Evolutionary conservation across 306 rosid genomes (phyloP).

Genomic region (Vigna reflexopilosa): DNA sequence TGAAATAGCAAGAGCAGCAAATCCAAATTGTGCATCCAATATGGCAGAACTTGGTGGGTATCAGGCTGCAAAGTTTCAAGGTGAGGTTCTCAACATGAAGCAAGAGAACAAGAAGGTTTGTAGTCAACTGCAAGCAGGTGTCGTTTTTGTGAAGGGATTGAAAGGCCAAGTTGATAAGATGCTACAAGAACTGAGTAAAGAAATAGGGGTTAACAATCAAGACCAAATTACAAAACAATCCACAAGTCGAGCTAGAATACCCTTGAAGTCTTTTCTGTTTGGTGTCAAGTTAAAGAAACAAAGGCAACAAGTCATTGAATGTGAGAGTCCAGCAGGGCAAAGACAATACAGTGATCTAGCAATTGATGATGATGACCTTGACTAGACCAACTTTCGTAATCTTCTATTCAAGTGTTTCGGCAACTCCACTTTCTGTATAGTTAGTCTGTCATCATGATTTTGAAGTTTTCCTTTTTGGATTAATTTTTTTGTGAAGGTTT

Average conservation of each 20-base stretch:
- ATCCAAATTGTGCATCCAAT: constrained; percentile 39
- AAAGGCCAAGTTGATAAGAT: constrained; percentile 65
- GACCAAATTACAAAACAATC: constrained; percentile 46
- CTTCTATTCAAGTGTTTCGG: constrained; percentile 2
- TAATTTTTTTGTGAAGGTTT: neutral
- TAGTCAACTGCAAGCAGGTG: constrained; percentile 66
- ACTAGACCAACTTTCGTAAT: constrained; percentile 22
- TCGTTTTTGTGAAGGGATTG: constrained; percentile 60
- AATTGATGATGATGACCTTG: constrained; percentile 35
- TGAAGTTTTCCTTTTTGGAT: neutral
- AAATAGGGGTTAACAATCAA: constrained; percentile 52
- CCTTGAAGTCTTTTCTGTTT: constrained; percentile 83
- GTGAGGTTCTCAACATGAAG: constrained; percentile 87
- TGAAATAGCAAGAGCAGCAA: constrained; percentile 66
- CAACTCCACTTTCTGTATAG: constrained; percentile 5
- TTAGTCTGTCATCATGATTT: constrained; percentile 14
- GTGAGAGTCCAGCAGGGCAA: constrained; percentile 61
- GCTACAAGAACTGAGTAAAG: constrained; percentile 58
- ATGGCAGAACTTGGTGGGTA: constrained; percentile 57
- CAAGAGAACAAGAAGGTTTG: constrained; percentile 77
- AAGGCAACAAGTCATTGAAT: constrained; percentile 60
- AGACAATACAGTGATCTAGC: constrained; percentile 57
- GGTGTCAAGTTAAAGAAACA: constrained; percentile 81
- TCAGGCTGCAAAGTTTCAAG: constrained; percentile 93
- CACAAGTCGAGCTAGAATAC: constrained; percentile 56